phyloP scores from a whole-genome alignment of 495 filamentous ascomycete species.

The Lophiostoma macrostomum region DNA sequence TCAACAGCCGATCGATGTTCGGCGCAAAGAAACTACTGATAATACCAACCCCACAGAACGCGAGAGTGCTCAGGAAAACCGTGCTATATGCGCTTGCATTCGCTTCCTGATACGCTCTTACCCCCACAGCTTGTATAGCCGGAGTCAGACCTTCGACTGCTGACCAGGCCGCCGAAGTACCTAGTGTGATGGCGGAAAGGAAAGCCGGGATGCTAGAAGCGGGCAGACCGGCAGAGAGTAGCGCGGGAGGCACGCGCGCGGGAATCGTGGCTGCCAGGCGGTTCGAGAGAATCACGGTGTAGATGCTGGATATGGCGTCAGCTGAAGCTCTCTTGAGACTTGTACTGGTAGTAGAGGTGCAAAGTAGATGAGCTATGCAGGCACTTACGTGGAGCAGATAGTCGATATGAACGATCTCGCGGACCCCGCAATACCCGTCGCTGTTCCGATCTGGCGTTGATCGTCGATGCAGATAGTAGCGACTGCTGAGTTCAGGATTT shows the following conservation, averaged over 20 bases:
- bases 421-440: constrained; percentile 21
- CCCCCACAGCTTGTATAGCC: constrained; percentile 9
- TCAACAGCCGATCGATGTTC: constrained; percentile 22
- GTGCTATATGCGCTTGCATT: constrained; percentile 19
- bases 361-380: neutral
- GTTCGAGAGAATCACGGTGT: constrained; percentile 29
- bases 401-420: constrained; percentile 24
- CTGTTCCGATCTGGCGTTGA: constrained; percentile 25
- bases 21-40: constrained; percentile 15
- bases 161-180: constrained; percentile 14
- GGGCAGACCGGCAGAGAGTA: constrained; percentile 11
- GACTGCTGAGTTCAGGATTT: constrained; percentile 19
- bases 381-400: constrained; percentile 14
- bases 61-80: constrained; percentile 27
- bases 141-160: constrained; percentile 14
- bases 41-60: constrained; percentile 21
- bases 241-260: constrained; percentile 6
- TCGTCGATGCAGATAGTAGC: constrained; percentile 25
- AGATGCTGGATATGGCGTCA: constrained; percentile 1
- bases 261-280: constrained; percentile 23
- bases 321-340: no score
- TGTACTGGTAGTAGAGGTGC: neutral
- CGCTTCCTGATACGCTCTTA: constrained; percentile 19
- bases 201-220: constrained; percentile 5
- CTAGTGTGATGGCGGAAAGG: constrained; percentile 6